Base-by-base conservation (phyloP, 116 monocot genomes). In the Thalassia testudinum region DNA sequence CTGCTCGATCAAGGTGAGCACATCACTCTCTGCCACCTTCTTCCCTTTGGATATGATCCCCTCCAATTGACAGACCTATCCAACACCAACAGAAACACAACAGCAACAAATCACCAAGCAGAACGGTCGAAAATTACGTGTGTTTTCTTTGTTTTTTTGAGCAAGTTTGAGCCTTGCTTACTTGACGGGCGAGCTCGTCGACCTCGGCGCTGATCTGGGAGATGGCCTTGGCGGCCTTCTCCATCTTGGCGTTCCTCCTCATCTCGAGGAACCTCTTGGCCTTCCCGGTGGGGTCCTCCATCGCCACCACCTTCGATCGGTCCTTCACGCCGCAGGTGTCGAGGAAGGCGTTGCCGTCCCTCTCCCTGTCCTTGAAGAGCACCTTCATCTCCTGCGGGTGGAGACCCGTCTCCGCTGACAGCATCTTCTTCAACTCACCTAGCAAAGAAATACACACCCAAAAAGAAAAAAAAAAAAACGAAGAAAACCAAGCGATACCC, bases 391-490 rank as follows among this genome's bases (percentile, higher is more conserved):
- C 90, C 54, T 59, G 63, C 11, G 71, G 84, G 49, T 84, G 84
- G n/a, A 90, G 56, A 7, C 90, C 90, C 1, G 72, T 81, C 54
- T 58, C 38, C 56, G 52, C 80, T 22, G 80, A 50, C 22, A 90
- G 38, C 50, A 78, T 44, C 65, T 90, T 90, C 73, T 90, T 90
- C 72, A 90, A 47, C 21, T 90, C 89, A 45, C 86, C 86, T 81
- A 50, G 2, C 45, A 3, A 45, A 45, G 4, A 6, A 6, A 45
- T 3, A 21, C 11, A 50, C 11, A 23, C 7, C 19, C 50, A 34
- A 34, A 34, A 5, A 3, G 10, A 34, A 34, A 34, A n/a, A n/a
- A n/a, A n/a, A n/a, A n/a, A n/a, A n/a, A n/a, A n/a, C n/a, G 11
- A 40, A 40, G 40, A 8, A 8, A 8, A 40, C 40, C 40, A 7